phyloP scores from a whole-genome alignment of 495 filamentous ascomycete genomes.

The Penicillium canescens region DNA sequence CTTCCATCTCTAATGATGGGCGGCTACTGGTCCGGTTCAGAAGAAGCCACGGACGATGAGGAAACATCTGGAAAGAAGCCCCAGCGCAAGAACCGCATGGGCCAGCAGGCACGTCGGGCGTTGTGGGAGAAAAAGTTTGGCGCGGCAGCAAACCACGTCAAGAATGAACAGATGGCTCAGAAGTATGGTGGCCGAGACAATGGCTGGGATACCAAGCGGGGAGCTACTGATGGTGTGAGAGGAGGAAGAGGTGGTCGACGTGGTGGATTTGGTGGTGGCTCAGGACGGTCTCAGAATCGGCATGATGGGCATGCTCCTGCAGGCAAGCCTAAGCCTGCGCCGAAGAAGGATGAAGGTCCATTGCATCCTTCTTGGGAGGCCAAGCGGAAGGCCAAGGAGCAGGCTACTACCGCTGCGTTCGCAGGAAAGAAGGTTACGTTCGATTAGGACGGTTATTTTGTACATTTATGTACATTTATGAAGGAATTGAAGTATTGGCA shows the following conservation, averaged over 20 bases:
- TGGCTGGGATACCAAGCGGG: conserved; percentile 50
- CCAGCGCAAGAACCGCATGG: conserved; percentile 77
- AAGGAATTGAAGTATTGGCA: not conserved
- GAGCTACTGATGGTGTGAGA: conserved; percentile 36
- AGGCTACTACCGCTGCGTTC: conserved; percentile 59
- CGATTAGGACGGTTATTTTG: conserved; percentile 53
- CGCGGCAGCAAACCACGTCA: conserved; percentile 70
- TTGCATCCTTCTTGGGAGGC: conserved; percentile 96
- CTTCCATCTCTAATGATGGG: conserved; percentile 82
- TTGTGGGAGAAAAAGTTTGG: conserved; percentile 95
- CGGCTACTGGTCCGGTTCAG: conserved; percentile 90
- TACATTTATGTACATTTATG: conserved; percentile 9
- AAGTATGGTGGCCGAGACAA: conserved; percentile 35
- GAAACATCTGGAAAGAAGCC: conserved; percentile 32
- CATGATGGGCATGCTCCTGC: conserved; percentile 8
- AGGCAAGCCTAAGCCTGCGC: conserved; percentile 37
- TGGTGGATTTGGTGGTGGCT: conserved; percentile 5
- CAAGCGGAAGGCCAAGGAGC: conserved; percentile 79
- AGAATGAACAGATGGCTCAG: conserved; percentile 31
- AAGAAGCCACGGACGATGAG: conserved; percentile 53
- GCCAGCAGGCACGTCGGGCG: conserved; percentile 80
- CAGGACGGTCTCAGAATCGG: conserved; percentile 7
- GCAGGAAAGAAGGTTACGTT: conserved; percentile 90
- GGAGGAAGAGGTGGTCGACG: conserved; percentile 15
- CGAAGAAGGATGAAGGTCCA: conserved; percentile 58